Base-by-base conservation (phyloP, 768 basidiomycete species). In the Gautieria morchelliformis region DNA sequence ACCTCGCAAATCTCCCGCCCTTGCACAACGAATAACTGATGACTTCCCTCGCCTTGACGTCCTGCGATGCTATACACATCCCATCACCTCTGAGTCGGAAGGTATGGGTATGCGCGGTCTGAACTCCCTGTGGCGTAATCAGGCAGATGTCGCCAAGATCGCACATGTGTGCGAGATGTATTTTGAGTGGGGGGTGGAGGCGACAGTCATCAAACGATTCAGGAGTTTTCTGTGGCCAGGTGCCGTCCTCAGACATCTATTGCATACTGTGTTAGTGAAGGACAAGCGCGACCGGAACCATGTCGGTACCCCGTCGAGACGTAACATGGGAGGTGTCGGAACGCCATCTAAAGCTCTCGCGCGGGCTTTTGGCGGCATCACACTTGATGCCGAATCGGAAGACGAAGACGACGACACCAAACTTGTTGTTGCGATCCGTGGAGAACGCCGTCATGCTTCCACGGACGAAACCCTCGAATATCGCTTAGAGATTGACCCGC, bases 161-260 rank as follows among this genome's bases (percentile, higher is more conserved):
- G 92, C 93, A 0, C 79, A 73, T 10, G 75, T 84, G 3, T 94
- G 92, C 72, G 93, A 96, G 68, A 76, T 84, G 48, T 87, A 84
- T 67, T 95, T 95, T 60, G 93, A 94, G 66, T 96, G 93, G 93
- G 93, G 93, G 0, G 84, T 89, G 51, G 84, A 77, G 63, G 86
- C 90, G 49, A 75, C 82, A 2, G 89, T 95, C 56, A 78, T 89
- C 62, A 89, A 89, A 61, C 83, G 90, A 11, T 93, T 94, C 65
- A 76, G 88, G 64, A 88, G 83, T 0, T 79, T 91, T 4, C 77
- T 93, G 17, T 96, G 92, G 87, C 82, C 82, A 15, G 81, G 84
- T 0, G 79, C 82, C 11, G 77, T 89, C 8, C 72, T 89, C 52
- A 78, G 89, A 39, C 81, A 84, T 24, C 70, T 94, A 27, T 77